A percentile compares a stretch with the other conserved stretches of the same genome.
Conservation (phyloP, 768 basidiomycete genomes). For the Ramaria rubella region DNA sequence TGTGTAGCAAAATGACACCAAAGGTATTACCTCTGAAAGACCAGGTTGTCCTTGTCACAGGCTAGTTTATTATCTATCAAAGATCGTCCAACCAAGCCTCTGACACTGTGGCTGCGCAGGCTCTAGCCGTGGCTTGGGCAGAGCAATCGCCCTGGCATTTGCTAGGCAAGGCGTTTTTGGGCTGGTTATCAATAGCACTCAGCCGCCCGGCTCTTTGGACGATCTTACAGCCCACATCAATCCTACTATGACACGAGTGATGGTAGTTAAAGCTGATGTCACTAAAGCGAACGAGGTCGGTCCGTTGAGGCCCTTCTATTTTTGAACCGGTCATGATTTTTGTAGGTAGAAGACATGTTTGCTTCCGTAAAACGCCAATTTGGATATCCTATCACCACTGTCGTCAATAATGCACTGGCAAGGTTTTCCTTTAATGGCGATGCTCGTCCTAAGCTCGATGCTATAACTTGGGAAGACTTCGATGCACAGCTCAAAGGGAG, state of each 20-base stretch:
- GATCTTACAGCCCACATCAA: neutral
- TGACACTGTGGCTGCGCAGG: neutral
- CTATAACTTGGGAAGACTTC: constrained; percentile 2
- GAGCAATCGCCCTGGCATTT: constrained; percentile 5
- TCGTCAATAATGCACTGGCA: constrained; percentile 5
- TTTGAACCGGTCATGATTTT: neutral
- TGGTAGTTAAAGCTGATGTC: constrained; percentile 8
- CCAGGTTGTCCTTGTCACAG: constrained; percentile 5
- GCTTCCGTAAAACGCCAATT: neutral
- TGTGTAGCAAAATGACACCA: neutral
- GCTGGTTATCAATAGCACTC: neutral
- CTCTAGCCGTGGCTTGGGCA: constrained; percentile 6
- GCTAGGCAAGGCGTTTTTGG: constrained; percentile 4
- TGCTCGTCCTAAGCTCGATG: neutral
- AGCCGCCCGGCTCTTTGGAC: neutral
- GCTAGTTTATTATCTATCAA: neutral
- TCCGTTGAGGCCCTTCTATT: neutral
- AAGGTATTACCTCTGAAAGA: constrained; percentile 5
- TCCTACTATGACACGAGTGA: neutral
- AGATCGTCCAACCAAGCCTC: neutral
- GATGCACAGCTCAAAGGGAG: constrained; percentile 2
- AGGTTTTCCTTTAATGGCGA: neutral
- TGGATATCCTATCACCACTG: constrained; percentile 6
- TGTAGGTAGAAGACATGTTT: constrained; percentile 1
- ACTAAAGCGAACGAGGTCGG: constrained; percentile 1